Evolutionary conservation across 2,329 filamentous ascomycete genomes (phyloP), one percentile per base, ranked within the genome.

Genomic region (Magnaporthiopsis incrustans): DNA sequence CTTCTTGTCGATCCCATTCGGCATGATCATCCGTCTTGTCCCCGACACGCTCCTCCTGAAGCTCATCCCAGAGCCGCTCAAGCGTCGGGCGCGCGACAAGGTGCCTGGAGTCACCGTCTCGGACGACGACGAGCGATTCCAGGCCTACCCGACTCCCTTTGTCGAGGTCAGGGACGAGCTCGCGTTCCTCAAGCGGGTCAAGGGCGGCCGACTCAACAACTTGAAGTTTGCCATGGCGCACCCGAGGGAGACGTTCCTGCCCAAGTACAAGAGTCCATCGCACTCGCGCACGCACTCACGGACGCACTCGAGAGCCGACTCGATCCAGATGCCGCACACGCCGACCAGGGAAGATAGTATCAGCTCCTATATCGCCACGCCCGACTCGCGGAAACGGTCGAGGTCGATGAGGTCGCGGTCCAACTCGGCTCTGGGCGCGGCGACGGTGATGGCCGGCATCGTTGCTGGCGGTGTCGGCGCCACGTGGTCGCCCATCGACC

Each of bases 361-460:
- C 53, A 77, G 76, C 53, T 78, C 68, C 0, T 61, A 77, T 7
- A 79, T 73, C 70, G 82, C 69, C 67, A 89, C 79, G 62, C 86
- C 80, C 5, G 85, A 88, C 71, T 81, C 85, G 64, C 79, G 89
- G 61, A 84, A 81, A 64, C 84, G 89, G 62, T 90, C 89, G 62
- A 81, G 87, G 68, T 90, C 88, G 58, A 89, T 80, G 69, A 80
- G 87, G 66, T 87, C 86, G 64, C 78, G 87, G 65, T 85, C 83
- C 57, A 88, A 88, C 74, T 92, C 89, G 33, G 89, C 89, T 1
- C 81, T 93, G 14, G 89, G 87, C 14, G 88, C 89, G 2, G 87
- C 89, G 1, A 87, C 88, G 10, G 89, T 92, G 66, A 92, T 92
- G 90, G 89, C 90, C n/a, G 90, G 90, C 66, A 88, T 93, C 65